These are phyloP conservation scores for Podospora sp. DNA, from an alignment of 495 filamentous ascomycete genomes.

Conservation along the genomic window DNA sequence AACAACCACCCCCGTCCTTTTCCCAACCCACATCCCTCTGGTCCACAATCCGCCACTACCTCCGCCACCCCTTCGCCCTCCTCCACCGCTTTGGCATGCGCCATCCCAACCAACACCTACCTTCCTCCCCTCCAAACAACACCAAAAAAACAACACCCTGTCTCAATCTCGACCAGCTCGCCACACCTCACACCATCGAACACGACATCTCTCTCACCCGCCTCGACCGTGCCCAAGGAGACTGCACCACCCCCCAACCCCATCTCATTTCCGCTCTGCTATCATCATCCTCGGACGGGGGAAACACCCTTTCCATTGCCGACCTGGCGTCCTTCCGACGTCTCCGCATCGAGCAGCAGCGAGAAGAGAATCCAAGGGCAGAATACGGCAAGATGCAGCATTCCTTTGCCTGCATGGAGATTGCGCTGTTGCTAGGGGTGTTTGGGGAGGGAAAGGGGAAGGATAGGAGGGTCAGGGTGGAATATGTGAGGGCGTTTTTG, in stretches of 20 bases:
- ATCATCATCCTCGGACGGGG: conserved; percentile 20
- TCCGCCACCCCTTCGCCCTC: conserved; percentile 10
- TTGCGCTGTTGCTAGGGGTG: conserved; percentile 19
- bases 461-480: conserved; percentile 14
- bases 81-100: conserved; percentile 29
- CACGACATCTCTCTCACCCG: conserved; percentile 42
- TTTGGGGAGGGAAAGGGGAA: conserved; percentile 25
- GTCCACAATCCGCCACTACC: not conserved
- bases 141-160: not conserved
- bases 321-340: conserved; percentile 28
- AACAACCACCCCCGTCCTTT: not conserved
- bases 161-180: conserved; percentile 39
- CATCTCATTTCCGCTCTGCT: conserved; percentile 30
- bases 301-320: conserved; percentile 17
- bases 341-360: conserved; percentile 26
- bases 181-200: conserved; percentile 32
- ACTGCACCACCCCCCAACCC: conserved; percentile 26
- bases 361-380: conserved; percentile 22
- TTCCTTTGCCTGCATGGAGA: conserved; percentile 22
- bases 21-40: not conserved
- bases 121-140: conserved; percentile 1
- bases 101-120: conserved; percentile 24
- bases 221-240: conserved; percentile 32
- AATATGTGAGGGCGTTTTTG: conserved; percentile 15
- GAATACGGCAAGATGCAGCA: conserved; percentile 22